Evolutionary conservation across 176 grass and related monocot genomes (phyloP), one percentile per base, ranked within the genome.

Genomic region (maize (Zea mays)): DNA sequence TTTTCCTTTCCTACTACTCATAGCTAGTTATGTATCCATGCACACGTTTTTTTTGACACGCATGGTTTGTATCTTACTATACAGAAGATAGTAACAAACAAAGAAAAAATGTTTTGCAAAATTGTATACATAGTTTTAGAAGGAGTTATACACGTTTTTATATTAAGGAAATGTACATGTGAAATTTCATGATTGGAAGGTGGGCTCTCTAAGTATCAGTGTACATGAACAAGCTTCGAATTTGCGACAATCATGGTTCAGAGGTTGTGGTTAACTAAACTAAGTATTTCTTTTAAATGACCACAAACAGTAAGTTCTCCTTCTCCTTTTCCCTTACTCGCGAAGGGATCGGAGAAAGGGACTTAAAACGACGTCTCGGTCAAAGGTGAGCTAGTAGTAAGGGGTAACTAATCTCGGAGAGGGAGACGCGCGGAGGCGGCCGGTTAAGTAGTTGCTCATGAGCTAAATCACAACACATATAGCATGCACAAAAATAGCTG

Each of bases 401-500:
- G 76, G 80, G 63, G 38, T 62, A 84, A 57, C 86, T 88, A 84
- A 84, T 88, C 81, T 80, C 84, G 54, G 51, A 19, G 27, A 27
- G 27, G 60, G 86, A 69, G 55, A 10, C 36, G 12, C 36, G 12
- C 54, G 44, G 2, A 19, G 43, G 38, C 27, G n/a, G 74, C 37
- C 14, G 27, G 72, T 81, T 86, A 63, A 71, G 58, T 71, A 71
- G 45, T 84, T 63, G 19, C 10, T 77, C 6, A 55, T 60, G 62
- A 58, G 20, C 60, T 19, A 79, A 83, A 80, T 84, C 41, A 84
- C 70, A 74, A 49, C 81, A 40, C 69, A 74, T 6, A n/a, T 6
- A n/a, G 9, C 70, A 58, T 69, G 63, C 81, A 70, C 81, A 88
- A 84, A 88, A 88, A 84, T 84, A 84, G 81, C 37, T 63, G 43